A percentile compares a stretch with the other conserved stretches of the same genome.
phyloP scores from a whole-genome alignment of 345 rosid genomes.

The Mallotus nudiflorus region DNA sequence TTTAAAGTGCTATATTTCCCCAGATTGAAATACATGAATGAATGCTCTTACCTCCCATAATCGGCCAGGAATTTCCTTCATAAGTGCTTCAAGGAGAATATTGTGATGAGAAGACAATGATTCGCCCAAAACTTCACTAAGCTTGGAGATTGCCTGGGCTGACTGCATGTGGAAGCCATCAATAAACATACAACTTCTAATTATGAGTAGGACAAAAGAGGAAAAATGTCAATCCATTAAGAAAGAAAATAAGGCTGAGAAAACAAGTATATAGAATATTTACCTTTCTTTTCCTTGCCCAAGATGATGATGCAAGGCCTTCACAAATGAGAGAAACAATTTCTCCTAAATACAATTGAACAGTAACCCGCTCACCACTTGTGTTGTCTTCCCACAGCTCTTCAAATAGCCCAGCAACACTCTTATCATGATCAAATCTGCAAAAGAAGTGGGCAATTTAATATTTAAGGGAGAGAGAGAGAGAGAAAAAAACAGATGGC shows the following conservation, averaged over 20 bases:
- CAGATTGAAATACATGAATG: conserved; percentile 1
- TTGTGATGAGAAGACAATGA: conserved; percentile 63
- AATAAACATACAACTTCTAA: conserved; percentile 1
- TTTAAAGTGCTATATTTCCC: background rate
- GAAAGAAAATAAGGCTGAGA: conserved; percentile 5
- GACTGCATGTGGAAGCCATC: conserved; percentile 50
- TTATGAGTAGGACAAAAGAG: conserved; percentile 12
- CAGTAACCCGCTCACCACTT: conserved; percentile 78
- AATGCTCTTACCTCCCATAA: conserved; percentile 77
- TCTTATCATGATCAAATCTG: conserved; percentile 97
- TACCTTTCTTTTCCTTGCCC: conserved; percentile 89
- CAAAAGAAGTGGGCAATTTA: conserved; percentile 23
- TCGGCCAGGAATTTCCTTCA: conserved; percentile 87
- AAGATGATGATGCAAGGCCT: conserved; percentile 76
- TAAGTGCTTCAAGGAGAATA: conserved; percentile 58
- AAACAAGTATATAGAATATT: conserved; percentile 12
- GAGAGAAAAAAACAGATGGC: background rate
- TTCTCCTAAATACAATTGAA: conserved; percentile 80
- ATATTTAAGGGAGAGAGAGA: background rate
- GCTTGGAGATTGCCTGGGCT: conserved; percentile 79
- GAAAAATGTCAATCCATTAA: conserved; percentile 10
- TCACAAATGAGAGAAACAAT: conserved; percentile 72
- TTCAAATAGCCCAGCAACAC: conserved; percentile 78
- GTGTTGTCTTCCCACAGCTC: conserved; percentile 95
- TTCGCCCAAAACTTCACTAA: conserved; percentile 80